phyloP scores from a whole-genome alignment of 495 filamentous ascomycete species.

The Podospora conica region DNA sequence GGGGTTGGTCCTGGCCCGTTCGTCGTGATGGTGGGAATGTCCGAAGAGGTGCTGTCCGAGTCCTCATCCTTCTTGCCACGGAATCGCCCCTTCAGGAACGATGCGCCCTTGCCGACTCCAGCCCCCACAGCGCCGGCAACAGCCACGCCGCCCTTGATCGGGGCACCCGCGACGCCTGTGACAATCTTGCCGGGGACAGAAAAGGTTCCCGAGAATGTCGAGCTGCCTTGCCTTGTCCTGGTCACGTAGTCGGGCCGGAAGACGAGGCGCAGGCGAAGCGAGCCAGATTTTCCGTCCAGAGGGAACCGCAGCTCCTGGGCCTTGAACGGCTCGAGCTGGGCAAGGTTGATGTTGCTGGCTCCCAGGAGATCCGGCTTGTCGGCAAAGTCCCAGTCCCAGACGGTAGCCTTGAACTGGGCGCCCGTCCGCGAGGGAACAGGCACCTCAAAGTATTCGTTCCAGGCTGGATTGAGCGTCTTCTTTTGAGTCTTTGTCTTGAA shows the following conservation, averaged over 20 bases:
- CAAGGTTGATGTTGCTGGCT: slow-evolving; percentile 68
- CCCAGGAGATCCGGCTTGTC: slow-evolving; percentile 87
- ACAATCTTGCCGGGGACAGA: slow-evolving; percentile 86
- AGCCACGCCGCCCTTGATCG: slow-evolving; percentile 81
- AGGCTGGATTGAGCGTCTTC: slow-evolving; percentile 89
- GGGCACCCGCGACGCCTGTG: slow-evolving; percentile 68
- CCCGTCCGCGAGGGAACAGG: slow-evolving; percentile 74
- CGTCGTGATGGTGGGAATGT: slow-evolving; percentile 42
- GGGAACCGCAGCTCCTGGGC: slow-evolving; percentile 63
- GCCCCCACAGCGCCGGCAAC: slow-evolving; percentile 64
- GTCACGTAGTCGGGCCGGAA: slow-evolving; percentile 93
- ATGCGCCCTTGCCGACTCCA: slow-evolving; percentile 79
- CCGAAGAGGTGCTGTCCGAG: slow-evolving; percentile 29
- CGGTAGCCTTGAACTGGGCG: slow-evolving; percentile 74
- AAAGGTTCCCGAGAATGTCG: slow-evolving; percentile 91
- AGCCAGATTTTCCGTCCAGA: slow-evolving; percentile 85
- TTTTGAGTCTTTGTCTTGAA: slow-evolving; percentile 92
- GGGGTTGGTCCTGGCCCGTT: slow-evolving; percentile 34
- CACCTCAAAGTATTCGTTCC: slow-evolving; percentile 93
- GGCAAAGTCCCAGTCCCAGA: slow-evolving; percentile 94
- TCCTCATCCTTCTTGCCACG: slow-evolving; percentile 56
- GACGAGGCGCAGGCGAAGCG: slow-evolving; percentile 73
- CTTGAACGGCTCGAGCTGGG: slow-evolving; percentile 76
- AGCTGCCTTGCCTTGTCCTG: slow-evolving; percentile 80
- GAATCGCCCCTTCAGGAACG: slow-evolving; percentile 76